phyloP scores from a whole-genome alignment of 441 rosid genomes.

The Hypseocharis bilobata region DNA sequence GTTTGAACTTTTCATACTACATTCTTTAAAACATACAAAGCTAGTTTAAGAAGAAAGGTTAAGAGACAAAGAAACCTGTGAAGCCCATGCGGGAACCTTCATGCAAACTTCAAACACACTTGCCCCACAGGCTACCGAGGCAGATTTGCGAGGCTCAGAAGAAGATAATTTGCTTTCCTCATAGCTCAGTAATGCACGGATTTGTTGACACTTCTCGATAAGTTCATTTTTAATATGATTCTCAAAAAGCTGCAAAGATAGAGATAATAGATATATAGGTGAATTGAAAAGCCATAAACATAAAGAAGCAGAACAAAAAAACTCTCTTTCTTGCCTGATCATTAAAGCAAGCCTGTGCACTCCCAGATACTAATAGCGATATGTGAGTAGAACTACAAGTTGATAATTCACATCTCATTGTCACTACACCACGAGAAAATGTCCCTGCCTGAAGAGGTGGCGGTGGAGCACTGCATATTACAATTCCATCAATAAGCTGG shows the following conservation, averaged over 20 bases:
- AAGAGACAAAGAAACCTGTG: conserved; percentile 52
- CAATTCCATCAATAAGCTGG: conserved; percentile 2
- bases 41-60: conserved; percentile 9
- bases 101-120: conserved; percentile 83
- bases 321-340: conserved; percentile 63
- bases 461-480: conserved; percentile 78
- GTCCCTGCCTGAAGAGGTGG: conserved; percentile 98
- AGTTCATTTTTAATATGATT: conserved; percentile 87
- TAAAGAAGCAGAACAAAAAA: conserved; percentile 10
- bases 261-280: conserved; percentile 11
- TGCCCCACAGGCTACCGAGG: conserved; percentile 88
- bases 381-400: conserved; percentile 80
- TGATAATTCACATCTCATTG: conserved; percentile 91
- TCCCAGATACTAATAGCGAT: conserved; percentile 90
- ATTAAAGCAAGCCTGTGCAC: conserved; percentile 93
- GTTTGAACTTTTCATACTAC: neutral
- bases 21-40: neutral
- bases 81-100: conserved; percentile 95
- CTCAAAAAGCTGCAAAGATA: conserved; percentile 63
- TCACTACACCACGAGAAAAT: conserved; percentile 92
- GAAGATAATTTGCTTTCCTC: conserved; percentile 44
- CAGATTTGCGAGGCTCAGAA: conserved; percentile 77
- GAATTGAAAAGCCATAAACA: conserved; percentile 16
- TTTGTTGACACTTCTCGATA: conserved; percentile 65
- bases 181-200: conserved; percentile 48